Base-by-base conservation (phyloP, 2,329 filamentous ascomycete species). In the Cadophora luteo-olivacea region DNA sequence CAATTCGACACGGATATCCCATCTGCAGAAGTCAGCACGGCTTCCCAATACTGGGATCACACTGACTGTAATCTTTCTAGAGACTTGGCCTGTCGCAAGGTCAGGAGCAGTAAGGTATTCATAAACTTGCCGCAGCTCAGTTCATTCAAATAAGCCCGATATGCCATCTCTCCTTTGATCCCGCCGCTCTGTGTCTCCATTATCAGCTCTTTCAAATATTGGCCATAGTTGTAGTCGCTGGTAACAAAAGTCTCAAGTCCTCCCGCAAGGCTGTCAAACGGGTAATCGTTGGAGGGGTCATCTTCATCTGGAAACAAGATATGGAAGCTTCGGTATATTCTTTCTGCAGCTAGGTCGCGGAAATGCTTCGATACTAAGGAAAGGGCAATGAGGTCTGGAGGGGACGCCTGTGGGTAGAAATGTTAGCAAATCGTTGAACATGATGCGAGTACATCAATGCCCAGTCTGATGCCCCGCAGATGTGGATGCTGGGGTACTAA, bases 1-100 rank as follows among this genome's bases (percentile, higher is more conserved):
- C 11, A 91, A 81, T 76, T 90, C 88, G 65, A 91, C 84, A 7
- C 87, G 84, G 65, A 90, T 86, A 75, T 90, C 88, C 88, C 88
- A 91, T 71, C 85, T 88, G 64, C 32, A 54, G 19, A 60, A 61
- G 62, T 69, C 4, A 69, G 61, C 12, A 38, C 22, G 9, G 4
- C 12, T 4, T 49, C 22, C 45, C 36, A 16, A 19, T 0, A 0
- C 4, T 4, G 25, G 16, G 14, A 19, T 16, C 32, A 33, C 55
- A 67, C 84, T 69, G 73, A 88, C 86, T 79, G 81, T 73, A 90
- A 89, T 3, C 80, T 81, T 75, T 90, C 87, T 29, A 91, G 80
- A 0, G 81, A 79, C 54, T 78, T 82, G 33, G 87, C 83, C 72
- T 85, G 86, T 72, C 84, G 85, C 69, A 91, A 75, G 0, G 86